phyloP scores from a whole-genome alignment of 2,329 filamentous ascomycete species.

The Colletotrichum horii region DNA sequence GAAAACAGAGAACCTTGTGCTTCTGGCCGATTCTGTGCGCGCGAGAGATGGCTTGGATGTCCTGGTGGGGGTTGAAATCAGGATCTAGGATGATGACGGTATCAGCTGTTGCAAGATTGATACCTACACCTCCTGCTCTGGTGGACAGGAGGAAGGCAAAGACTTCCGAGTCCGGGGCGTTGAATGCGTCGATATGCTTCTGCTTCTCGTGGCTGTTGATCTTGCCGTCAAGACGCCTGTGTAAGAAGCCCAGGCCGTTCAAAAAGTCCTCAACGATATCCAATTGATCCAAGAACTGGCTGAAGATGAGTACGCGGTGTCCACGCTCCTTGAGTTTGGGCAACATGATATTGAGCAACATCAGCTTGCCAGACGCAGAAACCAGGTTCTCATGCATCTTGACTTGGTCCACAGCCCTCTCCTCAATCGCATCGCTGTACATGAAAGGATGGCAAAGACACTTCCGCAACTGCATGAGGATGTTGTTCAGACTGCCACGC shows the following conservation, averaged over 20 bases:
- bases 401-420: constrained; percentile 67
- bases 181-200: constrained; percentile 92
- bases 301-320: constrained; percentile 93
- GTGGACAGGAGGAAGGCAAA: constrained; percentile 96
- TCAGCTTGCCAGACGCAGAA: constrained; percentile 88
- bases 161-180: constrained; percentile 78
- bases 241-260: constrained; percentile 72
- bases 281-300: constrained; percentile 89
- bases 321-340: constrained; percentile 85
- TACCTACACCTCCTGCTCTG: constrained; percentile 92
- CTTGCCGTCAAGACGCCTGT: constrained; percentile 84
- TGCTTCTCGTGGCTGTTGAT: constrained; percentile 87
- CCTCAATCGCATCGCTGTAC: constrained; percentile 90
- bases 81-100: constrained; percentile 98
- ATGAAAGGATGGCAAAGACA: constrained; percentile 96
- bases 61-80: constrained; percentile 98
- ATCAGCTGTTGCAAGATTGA: constrained; percentile 95
- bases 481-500: constrained; percentile 86
- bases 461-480: constrained; percentile 92
- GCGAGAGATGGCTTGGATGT: constrained; percentile 92
- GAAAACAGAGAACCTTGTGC: constrained; percentile 94
- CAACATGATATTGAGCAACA: constrained; percentile 83
- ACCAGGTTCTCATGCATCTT: constrained; percentile 81
- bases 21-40: constrained; percentile 97
- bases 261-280: constrained; percentile 94